These are phyloP conservation scores for Sporothrix inflata DNA, from an alignment of 2,329 filamentous ascomycete species.

Conservation along the genomic window DNA sequence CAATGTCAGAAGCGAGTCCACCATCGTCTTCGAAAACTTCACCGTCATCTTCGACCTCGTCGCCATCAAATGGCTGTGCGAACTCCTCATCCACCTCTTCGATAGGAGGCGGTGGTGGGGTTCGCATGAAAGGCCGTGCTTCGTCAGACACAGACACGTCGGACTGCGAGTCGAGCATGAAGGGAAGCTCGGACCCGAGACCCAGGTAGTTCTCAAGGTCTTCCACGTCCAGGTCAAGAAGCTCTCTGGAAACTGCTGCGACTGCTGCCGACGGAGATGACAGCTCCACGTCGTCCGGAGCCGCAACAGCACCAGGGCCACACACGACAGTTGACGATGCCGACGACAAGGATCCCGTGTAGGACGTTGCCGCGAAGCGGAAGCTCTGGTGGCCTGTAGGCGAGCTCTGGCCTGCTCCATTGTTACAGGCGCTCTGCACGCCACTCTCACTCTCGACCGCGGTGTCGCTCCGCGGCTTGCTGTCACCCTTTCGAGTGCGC, in stretches of 20 bases:
- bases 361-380: slow-evolving; percentile 33
- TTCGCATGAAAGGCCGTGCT: not conserved
- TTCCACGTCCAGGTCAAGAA: slow-evolving; percentile 49
- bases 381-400: slow-evolving; percentile 34
- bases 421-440: no score
- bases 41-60: slow-evolving; percentile 34
- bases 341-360: slow-evolving; percentile 32
- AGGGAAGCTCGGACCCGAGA: slow-evolving; percentile 24
- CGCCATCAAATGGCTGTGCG: slow-evolving; percentile 26
- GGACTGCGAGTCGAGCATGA: slow-evolving; percentile 5
- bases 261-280: slow-evolving; percentile 58
- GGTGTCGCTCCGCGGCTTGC: slow-evolving; percentile 39
- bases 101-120: slow-evolving; percentile 29
- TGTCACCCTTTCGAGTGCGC: slow-evolving; percentile 39
- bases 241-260: slow-evolving; percentile 55
- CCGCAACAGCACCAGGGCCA: slow-evolving; percentile 22
- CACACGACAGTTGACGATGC: slow-evolving; percentile 19
- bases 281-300: slow-evolving; percentile 44
- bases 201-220: slow-evolving; percentile 42
- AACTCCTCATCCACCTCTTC: slow-evolving; percentile 39
- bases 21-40: slow-evolving; percentile 37
- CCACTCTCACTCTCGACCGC: not conserved
- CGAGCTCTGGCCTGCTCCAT: not conserved
- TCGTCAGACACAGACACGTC: slow-evolving; percentile 17
- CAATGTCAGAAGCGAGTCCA: slow-evolving; percentile 42